These are phyloP conservation scores for Globisporangium camurandrum DNA, from an alignment of 352 stramenopile genomes.

Conservation along the genomic window DNA sequence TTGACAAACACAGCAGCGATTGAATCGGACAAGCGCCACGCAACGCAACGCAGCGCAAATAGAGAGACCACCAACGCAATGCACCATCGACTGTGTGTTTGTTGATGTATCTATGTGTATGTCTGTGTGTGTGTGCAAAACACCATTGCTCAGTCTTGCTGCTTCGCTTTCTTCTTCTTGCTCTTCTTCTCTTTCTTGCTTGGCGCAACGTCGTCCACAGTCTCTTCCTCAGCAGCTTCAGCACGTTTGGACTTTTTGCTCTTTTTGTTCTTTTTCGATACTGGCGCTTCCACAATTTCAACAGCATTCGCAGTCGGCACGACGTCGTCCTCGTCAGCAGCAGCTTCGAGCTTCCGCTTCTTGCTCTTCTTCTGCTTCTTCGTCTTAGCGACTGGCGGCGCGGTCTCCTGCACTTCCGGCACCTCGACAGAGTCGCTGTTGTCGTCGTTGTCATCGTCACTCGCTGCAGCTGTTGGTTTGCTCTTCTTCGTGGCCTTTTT, in stretches of 20 bases:
- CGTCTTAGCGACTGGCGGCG: background rate
- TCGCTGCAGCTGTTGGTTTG: constrained; percentile 14
- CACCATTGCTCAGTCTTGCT: constrained; percentile 1
- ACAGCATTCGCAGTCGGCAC: background rate
- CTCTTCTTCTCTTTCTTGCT: constrained; percentile 18
- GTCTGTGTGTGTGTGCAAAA: too few species aligned
- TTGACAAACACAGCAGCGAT: too few species aligned
- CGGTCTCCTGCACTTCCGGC: constrained; percentile 11
- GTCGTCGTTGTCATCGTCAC: constrained; percentile 16
- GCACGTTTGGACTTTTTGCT: constrained; percentile 24
- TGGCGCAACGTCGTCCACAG: constrained; percentile 3
- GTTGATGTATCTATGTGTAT: too few species aligned
- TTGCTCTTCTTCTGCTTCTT: constrained; percentile 19
- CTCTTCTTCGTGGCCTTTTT: constrained; percentile 30
- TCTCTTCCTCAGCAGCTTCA: constrained; percentile 8
- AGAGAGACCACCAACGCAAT: constrained; percentile 1
- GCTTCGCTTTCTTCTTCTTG: constrained; percentile 35
- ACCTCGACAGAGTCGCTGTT: constrained; percentile 7
- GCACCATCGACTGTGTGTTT: too few species aligned
- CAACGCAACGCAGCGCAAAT: background rate
- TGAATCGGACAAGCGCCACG: background rate
- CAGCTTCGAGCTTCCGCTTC: constrained; percentile 13
- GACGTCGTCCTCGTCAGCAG: constrained; percentile 4
- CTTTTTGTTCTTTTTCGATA: constrained; percentile 18
- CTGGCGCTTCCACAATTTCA: background rate